Evolutionary conservation across 495 filamentous ascomycete genomes (phyloP).

Genomic region (Penicillium chermesinum): DNA sequence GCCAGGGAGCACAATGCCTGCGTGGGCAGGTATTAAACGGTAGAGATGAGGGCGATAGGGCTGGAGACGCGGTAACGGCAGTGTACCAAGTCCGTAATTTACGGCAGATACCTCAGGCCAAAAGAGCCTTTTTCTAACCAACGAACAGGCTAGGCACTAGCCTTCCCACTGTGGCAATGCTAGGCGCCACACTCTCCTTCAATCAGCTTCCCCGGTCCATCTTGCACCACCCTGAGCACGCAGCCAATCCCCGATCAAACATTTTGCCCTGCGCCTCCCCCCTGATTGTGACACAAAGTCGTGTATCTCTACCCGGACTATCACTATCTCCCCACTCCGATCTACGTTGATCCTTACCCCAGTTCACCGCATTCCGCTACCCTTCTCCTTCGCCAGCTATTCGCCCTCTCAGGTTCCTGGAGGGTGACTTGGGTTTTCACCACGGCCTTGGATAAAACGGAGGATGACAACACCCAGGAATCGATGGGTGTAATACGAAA

Average conservation of each 20-base stretch:
- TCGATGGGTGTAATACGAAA: slow-evolving; percentile 94
- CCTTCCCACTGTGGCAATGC: slow-evolving; percentile 9
- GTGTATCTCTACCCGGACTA: not conserved
- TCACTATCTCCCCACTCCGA: not conserved
- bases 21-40: no score
- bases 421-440: slow-evolving; percentile 29
- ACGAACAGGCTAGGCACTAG: no score
- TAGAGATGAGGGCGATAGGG: not conserved
- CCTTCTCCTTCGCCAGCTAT: slow-evolving; percentile 4
- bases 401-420: slow-evolving; percentile 31
- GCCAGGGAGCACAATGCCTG: not conserved
- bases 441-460: slow-evolving; percentile 32
- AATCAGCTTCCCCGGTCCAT: not conserved
- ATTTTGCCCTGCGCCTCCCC: not conserved
- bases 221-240: no score
- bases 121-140: no score
- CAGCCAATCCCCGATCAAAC: not conserved
- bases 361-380: slow-evolving; percentile 10
- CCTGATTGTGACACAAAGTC: not conserved
- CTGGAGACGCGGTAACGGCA: not conserved
- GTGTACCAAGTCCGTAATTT: not conserved
- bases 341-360: slow-evolving; percentile 24
- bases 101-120: not conserved
- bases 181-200: slow-evolving; percentile 6
- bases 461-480: slow-evolving; percentile 40